A percentile compares a stretch with the other conserved stretches of the same genome.
Conservation (phyloP, 208 protist species). For the Acanthamoeba sp. region DNA sequence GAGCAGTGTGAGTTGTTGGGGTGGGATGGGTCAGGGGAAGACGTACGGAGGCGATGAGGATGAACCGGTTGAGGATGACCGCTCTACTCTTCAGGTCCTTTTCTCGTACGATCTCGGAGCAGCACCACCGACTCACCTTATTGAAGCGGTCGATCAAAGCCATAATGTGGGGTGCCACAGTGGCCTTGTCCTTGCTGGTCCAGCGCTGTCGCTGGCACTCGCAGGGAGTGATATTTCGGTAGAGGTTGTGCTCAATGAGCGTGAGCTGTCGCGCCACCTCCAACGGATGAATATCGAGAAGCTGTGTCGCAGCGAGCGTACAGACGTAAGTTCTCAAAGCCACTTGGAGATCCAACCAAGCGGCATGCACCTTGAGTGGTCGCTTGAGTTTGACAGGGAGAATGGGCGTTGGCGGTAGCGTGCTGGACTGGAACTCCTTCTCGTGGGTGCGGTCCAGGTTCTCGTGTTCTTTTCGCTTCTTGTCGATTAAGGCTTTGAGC, state of each 20-base stretch:
- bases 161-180: conserved; percentile 77
- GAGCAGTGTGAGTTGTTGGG: neutral
- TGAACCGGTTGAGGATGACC: conserved; percentile 81
- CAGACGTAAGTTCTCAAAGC: neutral
- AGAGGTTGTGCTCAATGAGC: conserved; percentile 76
- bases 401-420: neutral
- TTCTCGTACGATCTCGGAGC: conserved; percentile 79
- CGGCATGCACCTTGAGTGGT: neutral
- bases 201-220: conserved; percentile 73
- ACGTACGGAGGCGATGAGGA: conserved; percentile 76
- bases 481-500: neutral
- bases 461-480: neutral
- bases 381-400: neutral
- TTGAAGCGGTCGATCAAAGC: conserved; percentile 83
- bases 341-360: neutral
- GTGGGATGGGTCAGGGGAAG: neutral
- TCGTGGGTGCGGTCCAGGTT: neutral
- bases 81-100: conserved; percentile 74
- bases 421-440: neutral
- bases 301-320: neutral
- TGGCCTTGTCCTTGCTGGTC: conserved; percentile 78
- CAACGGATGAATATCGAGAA: conserved; percentile 13
- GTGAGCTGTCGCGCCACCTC: conserved; percentile 78
- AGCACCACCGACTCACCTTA: conserved; percentile 76
- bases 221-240: conserved; percentile 32